Evolutionary conservation across 164 flowering plant genomes (phyloP).

Genomic region (Pachysandra terminalis): DNA sequence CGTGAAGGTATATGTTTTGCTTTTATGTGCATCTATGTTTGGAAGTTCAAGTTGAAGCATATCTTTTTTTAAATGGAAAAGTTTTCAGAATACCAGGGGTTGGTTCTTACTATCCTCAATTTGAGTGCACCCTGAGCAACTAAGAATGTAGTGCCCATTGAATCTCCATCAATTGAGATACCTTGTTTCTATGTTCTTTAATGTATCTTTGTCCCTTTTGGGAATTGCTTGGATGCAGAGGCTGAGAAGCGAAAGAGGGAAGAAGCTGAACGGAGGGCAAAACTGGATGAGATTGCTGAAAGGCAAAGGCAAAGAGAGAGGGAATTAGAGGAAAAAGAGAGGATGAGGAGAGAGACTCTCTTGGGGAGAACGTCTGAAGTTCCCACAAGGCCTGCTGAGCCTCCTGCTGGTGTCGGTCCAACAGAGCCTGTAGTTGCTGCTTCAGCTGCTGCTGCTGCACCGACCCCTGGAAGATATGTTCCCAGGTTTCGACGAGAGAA

Average conservation of each 20-base stretch:
- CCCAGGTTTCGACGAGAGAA: slow-evolving; percentile 38
- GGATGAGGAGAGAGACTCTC: slow-evolving; percentile 44
- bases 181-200: background rate
- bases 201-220: background rate
- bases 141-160: too few relatives aligned
- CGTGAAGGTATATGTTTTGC: slow-evolving; percentile 54
- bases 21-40: too few relatives aligned
- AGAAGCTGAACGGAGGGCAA: slow-evolving; percentile 73
- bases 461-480: slow-evolving; percentile 55
- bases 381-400: slow-evolving; percentile 27
- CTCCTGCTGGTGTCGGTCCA: slow-evolving; percentile 25
- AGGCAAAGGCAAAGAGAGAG: slow-evolving; percentile 77
- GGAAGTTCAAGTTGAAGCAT: too few relatives aligned
- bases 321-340: slow-evolving; percentile 73
- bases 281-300: slow-evolving; percentile 80
- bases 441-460: slow-evolving; percentile 32
- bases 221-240: slow-evolving; percentile 39
- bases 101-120: too few relatives aligned
- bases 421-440: slow-evolving; percentile 28
- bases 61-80: too few relatives aligned
- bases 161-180: too few relatives aligned
- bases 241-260: slow-evolving; percentile 70
- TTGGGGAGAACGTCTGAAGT: slow-evolving; percentile 39
- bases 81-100: too few relatives aligned
- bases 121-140: too few relatives aligned